phyloP scores from a whole-genome alignment of 192 early-diverging fungal genomes.

The Entomortierella chlamydospora region DNA sequence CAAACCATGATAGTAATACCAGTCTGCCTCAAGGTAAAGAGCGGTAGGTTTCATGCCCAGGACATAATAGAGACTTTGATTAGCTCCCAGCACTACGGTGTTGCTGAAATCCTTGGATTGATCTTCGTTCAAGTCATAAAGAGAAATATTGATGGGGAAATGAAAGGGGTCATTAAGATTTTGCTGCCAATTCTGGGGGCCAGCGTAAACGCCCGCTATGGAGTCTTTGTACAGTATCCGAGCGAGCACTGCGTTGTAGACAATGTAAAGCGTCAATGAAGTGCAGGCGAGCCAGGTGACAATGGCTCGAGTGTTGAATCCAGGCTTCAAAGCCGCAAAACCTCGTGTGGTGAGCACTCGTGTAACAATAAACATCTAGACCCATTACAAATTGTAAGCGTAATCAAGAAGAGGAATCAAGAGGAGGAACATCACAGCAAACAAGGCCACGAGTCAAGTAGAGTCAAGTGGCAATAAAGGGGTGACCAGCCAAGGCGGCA shows the following conservation, averaged over 20 bases:
- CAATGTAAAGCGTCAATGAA: constrained; percentile 23
- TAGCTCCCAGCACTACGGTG: not conserved
- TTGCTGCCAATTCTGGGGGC: not conserved
- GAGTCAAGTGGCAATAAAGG: not conserved
- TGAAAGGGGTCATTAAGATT: not conserved
- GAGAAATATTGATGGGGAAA: constrained; percentile 7
- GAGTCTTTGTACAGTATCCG: constrained; percentile 33
- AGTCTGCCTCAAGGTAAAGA: constrained; percentile 1
- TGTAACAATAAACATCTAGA: constrained; percentile 42
- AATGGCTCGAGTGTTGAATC: constrained; percentile 43
- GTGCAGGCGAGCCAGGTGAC: constrained; percentile 43
- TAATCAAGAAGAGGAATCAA: not conserved
- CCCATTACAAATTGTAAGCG: not conserved
- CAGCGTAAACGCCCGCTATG: constrained; percentile 29
- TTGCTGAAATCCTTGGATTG: not conserved
- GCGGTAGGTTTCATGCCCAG: constrained; percentile 32
- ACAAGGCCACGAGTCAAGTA: not conserved
- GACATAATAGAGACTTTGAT: constrained; percentile 11
- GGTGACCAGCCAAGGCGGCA: too few relatives aligned
- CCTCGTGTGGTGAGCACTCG: constrained; percentile 49
- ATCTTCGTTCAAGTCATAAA: constrained; percentile 16
- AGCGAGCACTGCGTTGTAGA: constrained; percentile 40
- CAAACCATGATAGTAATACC: constrained; percentile 1
- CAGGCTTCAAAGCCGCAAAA: constrained; percentile 44
- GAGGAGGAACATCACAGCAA: not conserved